phyloP scores from a whole-genome alignment of 805 yeast species.

The Cyberlindnera samutprakarnensis region DNA sequence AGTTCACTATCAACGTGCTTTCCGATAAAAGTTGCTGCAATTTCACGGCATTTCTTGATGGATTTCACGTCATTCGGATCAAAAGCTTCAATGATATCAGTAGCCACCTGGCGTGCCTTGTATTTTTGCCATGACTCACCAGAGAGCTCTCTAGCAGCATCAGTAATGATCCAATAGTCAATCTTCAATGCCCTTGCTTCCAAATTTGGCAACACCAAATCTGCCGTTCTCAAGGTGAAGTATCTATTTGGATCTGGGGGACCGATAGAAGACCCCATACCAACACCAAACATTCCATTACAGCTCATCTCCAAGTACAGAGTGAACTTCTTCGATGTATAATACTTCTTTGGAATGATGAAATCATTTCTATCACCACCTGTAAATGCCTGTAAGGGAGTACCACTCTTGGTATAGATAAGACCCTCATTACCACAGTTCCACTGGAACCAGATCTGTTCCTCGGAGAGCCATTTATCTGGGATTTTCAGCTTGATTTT shows the following conservation, averaged over 20 bases:
- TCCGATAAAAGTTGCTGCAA: conserved; percentile 64
- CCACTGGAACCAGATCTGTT: conserved; percentile 64
- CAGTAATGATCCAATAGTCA: conserved; percentile 86
- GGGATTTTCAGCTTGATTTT: conserved; percentile 62
- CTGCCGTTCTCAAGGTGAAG: conserved; percentile 63
- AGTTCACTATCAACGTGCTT: conserved; percentile 50
- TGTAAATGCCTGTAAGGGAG: conserved; percentile 76
- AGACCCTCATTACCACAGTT: conserved; percentile 84
- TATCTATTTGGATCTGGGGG: conserved; percentile 69
- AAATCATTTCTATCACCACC: conserved; percentile 77
- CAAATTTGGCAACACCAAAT: conserved; percentile 71
- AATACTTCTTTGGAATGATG: conserved; percentile 52
- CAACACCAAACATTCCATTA: conserved; percentile 89
- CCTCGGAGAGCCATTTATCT: conserved; percentile 32
- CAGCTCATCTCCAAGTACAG: conserved; percentile 88
- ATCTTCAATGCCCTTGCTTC: conserved; percentile 70
- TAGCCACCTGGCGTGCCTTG: conserved; percentile 74
- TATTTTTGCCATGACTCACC: conserved; percentile 75
- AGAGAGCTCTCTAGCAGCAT: conserved; percentile 82
- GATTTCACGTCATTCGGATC: conserved; percentile 60
- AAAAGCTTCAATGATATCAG: conserved; percentile 74
- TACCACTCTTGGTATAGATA: conserved; percentile 58
- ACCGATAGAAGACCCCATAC: conserved; percentile 47
- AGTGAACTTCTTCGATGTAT: conserved; percentile 43
- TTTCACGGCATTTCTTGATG: conserved; percentile 53